phyloP scores from a whole-genome alignment of 78 protist species.

The Diacronema lutheri region DNA sequence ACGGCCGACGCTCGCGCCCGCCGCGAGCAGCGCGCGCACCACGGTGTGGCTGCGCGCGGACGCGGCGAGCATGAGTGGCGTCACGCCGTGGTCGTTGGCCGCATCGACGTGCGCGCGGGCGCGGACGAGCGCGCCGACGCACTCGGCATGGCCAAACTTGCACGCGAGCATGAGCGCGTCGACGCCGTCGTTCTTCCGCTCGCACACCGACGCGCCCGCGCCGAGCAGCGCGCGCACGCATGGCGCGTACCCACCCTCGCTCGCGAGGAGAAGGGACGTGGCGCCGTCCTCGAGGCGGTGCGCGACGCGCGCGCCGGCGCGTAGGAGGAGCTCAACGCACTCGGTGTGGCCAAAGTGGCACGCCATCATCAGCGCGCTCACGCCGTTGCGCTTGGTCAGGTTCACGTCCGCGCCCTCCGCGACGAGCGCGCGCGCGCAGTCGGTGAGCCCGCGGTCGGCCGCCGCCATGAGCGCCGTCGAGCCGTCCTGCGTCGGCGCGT shows the following conservation, averaged over 20 bases:
- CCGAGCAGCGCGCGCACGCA: too few relatives aligned
- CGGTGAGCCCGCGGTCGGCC: background rate
- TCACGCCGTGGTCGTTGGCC: background rate
- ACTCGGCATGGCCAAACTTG: too few relatives aligned
- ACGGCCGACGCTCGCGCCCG: background rate
- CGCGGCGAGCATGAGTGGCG: constrained; percentile 1
- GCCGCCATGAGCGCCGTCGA: background rate
- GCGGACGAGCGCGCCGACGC: too few relatives aligned
- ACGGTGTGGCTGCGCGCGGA: background rate
- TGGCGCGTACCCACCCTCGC: too few relatives aligned
- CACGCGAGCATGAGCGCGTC: too few relatives aligned
- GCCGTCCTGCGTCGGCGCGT: background rate
- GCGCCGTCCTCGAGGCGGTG: too few relatives aligned
- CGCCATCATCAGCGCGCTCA: background rate
- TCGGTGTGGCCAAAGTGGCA: background rate
- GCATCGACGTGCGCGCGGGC: background rate
- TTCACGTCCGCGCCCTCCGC: background rate
- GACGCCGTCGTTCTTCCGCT: too few relatives aligned
- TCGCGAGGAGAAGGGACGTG: too few relatives aligned
- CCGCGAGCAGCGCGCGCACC: background rate
- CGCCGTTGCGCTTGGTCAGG: background rate
- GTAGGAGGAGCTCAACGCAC: background rate
- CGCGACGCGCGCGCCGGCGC: background rate
- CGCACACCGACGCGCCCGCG: too few relatives aligned
- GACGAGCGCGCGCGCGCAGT: background rate